Base-by-base conservation (phyloP, 163 green algal species). In the Botryococcus braunii region DNA sequence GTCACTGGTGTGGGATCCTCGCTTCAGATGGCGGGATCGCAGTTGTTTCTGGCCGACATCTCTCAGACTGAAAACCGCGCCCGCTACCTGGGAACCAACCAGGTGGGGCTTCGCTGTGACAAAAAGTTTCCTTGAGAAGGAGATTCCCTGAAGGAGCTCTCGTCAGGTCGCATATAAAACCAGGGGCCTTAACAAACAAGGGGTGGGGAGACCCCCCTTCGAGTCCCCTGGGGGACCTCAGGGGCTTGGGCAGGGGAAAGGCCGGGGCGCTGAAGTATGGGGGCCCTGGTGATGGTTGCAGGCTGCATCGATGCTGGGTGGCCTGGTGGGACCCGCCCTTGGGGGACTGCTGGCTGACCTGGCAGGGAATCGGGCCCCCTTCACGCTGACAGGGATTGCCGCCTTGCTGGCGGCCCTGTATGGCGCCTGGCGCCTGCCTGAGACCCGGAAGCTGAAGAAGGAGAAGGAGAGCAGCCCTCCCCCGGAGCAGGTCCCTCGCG, bases 71-170 rank as follows among this genome's bases (percentile, higher is more conserved):
- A 48, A 23, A 83, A 77, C 63, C 73, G 74, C 13, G 77, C 73
- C n/a, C 63, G 69, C 59, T 70, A 49, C 13, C 46, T 80, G 9
- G 77, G 77, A n/a, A 77, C 65, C 55, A 83, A 83, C 56, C 77
- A 80, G 65, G 73, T 64, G 55, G n/a, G n/a, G n/a, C n/a, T n/a
- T n/a, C n/a, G n/a, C n/a, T n/a, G n/a, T n/a, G n/a, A n/a, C n/a
- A n/a, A n/a, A n/a, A n/a, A n/a, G n/a, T n/a, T n/a, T n/a, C n/a
- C n/a, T n/a, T n/a, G n/a, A n/a, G n/a, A n/a, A n/a, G n/a, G n/a
- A n/a, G n/a, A n/a, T n/a, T n/a, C n/a, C n/a, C n/a, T n/a, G n/a
- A n/a, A n/a, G n/a, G n/a, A n/a, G n/a, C n/a, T n/a, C n/a, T n/a
- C n/a, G n/a, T n/a, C n/a, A n/a, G n/a, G n/a, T n/a, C n/a, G n/a